phyloP scores from a whole-genome alignment of 768 basidiomycete species.

The Kwoniella europaea region DNA sequence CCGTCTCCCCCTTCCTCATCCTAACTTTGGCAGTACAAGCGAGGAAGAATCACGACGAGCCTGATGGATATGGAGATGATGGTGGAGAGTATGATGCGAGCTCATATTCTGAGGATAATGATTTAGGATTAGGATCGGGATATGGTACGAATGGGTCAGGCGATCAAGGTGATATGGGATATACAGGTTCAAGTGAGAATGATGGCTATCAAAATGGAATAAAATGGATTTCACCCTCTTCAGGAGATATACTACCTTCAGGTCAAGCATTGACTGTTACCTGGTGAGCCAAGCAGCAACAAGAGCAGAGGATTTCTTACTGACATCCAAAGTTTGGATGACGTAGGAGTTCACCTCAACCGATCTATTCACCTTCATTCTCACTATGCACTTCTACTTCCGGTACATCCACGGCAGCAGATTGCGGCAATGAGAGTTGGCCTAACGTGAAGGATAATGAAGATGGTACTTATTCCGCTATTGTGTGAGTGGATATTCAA shows the following conservation, averaged over 20 bases:
- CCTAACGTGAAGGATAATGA: constrained; percentile 9
- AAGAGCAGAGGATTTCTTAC: too few species aligned
- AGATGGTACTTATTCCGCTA: constrained; percentile 17
- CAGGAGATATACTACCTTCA: constrained; percentile 5
- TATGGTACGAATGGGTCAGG: background rate
- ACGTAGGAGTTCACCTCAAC: constrained; percentile 6
- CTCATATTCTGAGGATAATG: background rate
- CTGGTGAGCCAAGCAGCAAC: constrained; percentile 3
- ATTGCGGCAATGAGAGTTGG: constrained; percentile 19
- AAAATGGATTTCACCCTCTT: constrained; percentile 15
- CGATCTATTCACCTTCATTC: constrained; percentile 17
- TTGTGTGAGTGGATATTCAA: constrained; percentile 7
- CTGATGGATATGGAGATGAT: constrained; percentile 2
- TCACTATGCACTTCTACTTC: constrained; percentile 14
- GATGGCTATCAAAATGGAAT: background rate
- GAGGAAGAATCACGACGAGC: constrained; percentile 1
- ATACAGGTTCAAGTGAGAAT: background rate
- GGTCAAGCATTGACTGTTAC: constrained; percentile 20
- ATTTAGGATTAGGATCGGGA: background rate
- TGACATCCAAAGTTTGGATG: background rate
- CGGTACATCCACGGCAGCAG: background rate
- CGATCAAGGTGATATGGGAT: background rate
- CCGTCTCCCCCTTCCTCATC: background rate
- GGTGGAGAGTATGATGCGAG: background rate
- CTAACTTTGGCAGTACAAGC: background rate